phyloP scores from a whole-genome alignment of 306 rosid genomes.

The Quercus alba region DNA sequence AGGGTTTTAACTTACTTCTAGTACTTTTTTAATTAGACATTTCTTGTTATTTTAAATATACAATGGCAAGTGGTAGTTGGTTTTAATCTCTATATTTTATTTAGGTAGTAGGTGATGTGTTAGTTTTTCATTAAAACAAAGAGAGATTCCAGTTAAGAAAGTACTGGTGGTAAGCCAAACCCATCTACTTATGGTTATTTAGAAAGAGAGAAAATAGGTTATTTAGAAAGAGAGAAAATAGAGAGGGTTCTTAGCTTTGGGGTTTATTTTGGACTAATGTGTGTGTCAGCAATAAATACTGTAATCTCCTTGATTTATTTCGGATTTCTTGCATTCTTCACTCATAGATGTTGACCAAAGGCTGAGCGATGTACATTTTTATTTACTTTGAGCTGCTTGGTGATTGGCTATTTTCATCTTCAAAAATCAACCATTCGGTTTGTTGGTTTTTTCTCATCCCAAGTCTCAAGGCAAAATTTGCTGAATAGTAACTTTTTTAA shows the following conservation, averaged over 20 bases:
- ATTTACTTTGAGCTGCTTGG: neutral
- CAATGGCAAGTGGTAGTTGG: too few relatives aligned
- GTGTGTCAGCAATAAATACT: neutral
- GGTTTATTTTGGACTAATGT: neutral
- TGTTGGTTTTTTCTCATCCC: neutral
- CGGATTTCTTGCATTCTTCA: neutral
- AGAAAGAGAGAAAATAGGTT: neutral
- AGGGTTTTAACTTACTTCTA: neutral
- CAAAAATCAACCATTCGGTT: neutral
- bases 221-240: neutral
- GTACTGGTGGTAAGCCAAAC: too few relatives aligned
- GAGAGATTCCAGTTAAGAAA: too few relatives aligned
- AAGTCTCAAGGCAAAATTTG: too few relatives aligned
- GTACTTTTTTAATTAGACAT: too few relatives aligned
- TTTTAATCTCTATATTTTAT: too few relatives aligned
- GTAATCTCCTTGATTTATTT: neutral
- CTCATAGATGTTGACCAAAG: neutral
- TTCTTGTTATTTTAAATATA: too few relatives aligned
- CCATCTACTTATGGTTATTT: neutral
- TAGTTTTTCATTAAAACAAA: too few relatives aligned
- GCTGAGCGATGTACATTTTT: neutral
- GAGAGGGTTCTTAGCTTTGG: neutral
- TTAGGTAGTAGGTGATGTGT: too few relatives aligned
- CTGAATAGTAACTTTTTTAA: too few relatives aligned
- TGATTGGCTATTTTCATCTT: neutral